Percentiles rank a stretch among this genome's conserved stretches.
These are phyloP conservation scores for Rubroboletus pulcherrimus DNA, from an alignment of 768 basidiomycete species.

Conservation along the genomic window DNA sequence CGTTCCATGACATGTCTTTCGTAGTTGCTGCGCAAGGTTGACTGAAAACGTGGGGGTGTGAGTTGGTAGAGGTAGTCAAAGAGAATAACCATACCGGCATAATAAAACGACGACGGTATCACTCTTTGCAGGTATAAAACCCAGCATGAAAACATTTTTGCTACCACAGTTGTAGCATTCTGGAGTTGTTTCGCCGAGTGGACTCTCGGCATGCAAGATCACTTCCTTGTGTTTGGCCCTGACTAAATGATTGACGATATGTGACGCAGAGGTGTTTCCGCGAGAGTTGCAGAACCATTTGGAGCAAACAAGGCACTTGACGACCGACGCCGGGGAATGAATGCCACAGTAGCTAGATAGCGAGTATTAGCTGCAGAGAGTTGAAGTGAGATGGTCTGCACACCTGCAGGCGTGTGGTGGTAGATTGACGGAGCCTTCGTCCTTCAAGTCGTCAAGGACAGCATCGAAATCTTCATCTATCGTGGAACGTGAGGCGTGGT, in stretches of 20 bases:
- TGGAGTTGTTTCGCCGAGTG: conserved; percentile 94
- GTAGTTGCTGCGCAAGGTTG: conserved; percentile 98
- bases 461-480: conserved; percentile 87
- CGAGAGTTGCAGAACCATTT: conserved; percentile 99
- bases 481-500: conserved; percentile 31
- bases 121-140: conserved; percentile 98
- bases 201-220: conserved; percentile 90
- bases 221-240: conserved; percentile 99
- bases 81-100: conserved; percentile 65
- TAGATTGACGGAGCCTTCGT: conserved; percentile 71
- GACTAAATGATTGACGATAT: conserved; percentile 98
- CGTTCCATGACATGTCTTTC: conserved; percentile 99
- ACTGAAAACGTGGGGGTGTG: conserved; percentile 36
- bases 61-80: not conserved
- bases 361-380: conserved; percentile 8
- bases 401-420: conserved; percentile 96
- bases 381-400: conserved; percentile 20
- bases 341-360: conserved; percentile 89
- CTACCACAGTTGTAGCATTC: conserved; percentile 99
- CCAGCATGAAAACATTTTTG: conserved; percentile 99
- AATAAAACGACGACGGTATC: conserved; percentile 97
- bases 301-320: conserved; percentile 87
- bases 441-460: conserved; percentile 85
- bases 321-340: conserved; percentile 94
- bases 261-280: conserved; percentile 95